A percentile compares a stretch with the other conserved stretches of the same genome.
These are phyloP conservation scores for Tulasnella sp. DNA, from an alignment of 768 basidiomycete genomes.

Conservation along the genomic window DNA sequence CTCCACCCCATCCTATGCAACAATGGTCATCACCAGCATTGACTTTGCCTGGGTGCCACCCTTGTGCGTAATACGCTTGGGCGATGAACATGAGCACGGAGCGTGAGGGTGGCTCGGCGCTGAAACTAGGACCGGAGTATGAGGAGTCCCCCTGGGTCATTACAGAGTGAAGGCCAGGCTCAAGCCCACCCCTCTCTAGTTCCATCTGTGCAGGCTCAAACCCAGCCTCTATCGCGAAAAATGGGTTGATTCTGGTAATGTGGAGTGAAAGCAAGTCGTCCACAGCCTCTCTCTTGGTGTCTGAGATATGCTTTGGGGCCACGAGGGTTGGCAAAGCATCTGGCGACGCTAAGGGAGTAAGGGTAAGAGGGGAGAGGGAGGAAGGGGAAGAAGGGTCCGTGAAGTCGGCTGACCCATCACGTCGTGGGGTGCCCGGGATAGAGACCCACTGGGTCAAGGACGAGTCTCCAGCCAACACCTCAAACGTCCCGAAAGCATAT, in stretches of 20 bases:
- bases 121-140: background rate
- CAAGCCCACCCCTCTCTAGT: too few species aligned
- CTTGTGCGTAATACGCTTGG: constrained; percentile 22
- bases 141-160: background rate
- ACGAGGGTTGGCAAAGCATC: background rate
- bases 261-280: too few species aligned
- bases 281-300: too few species aligned
- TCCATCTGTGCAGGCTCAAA: constrained; percentile 23
- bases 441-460: constrained; percentile 21
- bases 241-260: background rate
- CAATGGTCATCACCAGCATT: constrained; percentile 26
- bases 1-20: constrained; percentile 26
- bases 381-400: constrained; percentile 19
- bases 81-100: constrained; percentile 21
- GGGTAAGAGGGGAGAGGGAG: constrained; percentile 22
- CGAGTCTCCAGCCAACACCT: constrained; percentile 24
- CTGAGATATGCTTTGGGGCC: background rate
- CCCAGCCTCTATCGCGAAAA: constrained; percentile 24
- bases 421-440: constrained; percentile 19
- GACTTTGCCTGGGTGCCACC: constrained; percentile 20
- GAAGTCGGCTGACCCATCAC: constrained; percentile 22
- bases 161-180: too few species aligned
- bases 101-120: background rate
- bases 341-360: background rate
- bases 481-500: constrained; percentile 22